These are phyloP conservation scores for Neoboletus magnificus DNA, from an alignment of 768 basidiomycete genomes.

Conservation along the genomic window DNA sequence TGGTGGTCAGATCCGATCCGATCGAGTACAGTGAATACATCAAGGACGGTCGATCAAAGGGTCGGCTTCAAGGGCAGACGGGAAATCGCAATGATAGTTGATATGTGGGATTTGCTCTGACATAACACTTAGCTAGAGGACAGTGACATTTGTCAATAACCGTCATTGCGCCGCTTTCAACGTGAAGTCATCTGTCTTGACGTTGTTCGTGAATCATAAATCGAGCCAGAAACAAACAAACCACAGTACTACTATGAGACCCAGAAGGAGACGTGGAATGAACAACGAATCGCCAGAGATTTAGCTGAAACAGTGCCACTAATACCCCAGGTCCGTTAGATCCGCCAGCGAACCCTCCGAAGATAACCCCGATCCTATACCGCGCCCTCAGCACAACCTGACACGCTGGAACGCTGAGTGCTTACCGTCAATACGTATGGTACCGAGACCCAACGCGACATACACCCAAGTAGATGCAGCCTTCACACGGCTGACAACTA, in stretches of 20 bases:
- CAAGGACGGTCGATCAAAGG: background rate
- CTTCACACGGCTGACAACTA: constrained; percentile 23
- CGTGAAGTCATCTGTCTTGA: background rate
- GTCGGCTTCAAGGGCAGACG: background rate
- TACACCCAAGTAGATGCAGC: background rate
- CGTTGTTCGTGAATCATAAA: background rate
- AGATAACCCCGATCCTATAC: background rate
- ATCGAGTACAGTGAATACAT: too few relatives aligned
- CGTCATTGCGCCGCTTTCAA: background rate
- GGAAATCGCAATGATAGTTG: background rate
- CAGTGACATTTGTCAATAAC: background rate
- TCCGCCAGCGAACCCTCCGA: background rate
- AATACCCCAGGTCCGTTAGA: background rate
- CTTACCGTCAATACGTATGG: constrained; percentile 13
- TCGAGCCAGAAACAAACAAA: constrained; percentile 11
- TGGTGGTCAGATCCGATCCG: too few relatives aligned
- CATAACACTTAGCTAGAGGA: background rate
- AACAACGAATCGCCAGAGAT: background rate
- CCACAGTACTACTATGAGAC: background rate
- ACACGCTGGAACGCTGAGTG: background rate
- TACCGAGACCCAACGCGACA: background rate
- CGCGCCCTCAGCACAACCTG: background rate
- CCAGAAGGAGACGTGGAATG: background rate
- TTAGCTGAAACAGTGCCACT: background rate
- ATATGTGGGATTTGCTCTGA: background rate